Conservation (phyloP, 176 grass and related monocot genomes). For the Eleusine coracana region DNA sequence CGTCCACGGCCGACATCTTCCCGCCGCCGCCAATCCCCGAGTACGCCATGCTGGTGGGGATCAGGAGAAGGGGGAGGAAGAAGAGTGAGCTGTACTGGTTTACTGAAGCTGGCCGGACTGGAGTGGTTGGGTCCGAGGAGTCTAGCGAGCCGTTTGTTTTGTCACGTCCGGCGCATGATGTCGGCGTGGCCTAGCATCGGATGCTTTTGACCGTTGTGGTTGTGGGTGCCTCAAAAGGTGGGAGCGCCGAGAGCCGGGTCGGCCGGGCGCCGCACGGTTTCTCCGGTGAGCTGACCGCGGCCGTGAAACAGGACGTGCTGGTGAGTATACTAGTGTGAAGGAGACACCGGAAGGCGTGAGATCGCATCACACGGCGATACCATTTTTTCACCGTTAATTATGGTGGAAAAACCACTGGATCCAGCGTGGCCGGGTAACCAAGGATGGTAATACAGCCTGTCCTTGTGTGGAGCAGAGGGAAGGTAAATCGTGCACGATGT, state of each 20-base stretch:
- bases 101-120: no score
- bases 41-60: conserved; percentile 43
- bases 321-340: no score
- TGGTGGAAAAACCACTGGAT: neutral
- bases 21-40: neutral
- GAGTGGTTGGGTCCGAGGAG: neutral
- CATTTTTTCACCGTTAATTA: no score
- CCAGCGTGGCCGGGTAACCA: neutral
- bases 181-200: conserved; percentile 18
- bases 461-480: no score
- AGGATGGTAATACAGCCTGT: neutral
- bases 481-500: no score
- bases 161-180: conserved; percentile 13
- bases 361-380: no score
- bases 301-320: neutral
- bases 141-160: neutral
- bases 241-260: neutral
- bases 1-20: conserved; percentile 56
- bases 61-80: neutral
- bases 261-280: neutral
- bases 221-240: neutral
- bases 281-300: neutral
- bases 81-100: neutral
- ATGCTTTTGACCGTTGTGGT: conserved; percentile 44
- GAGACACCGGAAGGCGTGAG: no score